phyloP scores from a whole-genome alignment of 768 basidiomycete genomes.

The Asterophora lycoperdoides region DNA sequence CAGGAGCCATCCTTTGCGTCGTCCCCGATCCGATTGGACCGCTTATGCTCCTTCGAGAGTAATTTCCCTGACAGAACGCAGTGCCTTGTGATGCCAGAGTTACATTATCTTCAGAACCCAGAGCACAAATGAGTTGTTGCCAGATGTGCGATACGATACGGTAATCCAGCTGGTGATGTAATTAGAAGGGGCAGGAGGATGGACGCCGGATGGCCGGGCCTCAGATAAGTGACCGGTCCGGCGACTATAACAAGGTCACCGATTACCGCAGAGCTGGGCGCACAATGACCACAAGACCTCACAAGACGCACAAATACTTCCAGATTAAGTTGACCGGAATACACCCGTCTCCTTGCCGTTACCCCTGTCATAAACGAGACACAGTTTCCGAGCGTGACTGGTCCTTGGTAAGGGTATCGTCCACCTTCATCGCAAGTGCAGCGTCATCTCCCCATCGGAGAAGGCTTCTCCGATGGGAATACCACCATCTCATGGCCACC shows the following conservation, averaged over 20 bases:
- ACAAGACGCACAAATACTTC: neutral
- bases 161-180: conserved; percentile 4
- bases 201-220: conserved; percentile 15
- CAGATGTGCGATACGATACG: conserved; percentile 8
- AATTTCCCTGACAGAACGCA: conserved; percentile 1
- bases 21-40: conserved; percentile 16
- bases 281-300: neutral
- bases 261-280: neutral
- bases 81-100: conserved; percentile 13
- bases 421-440: neutral
- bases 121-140: conserved; percentile 7
- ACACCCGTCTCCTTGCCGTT: neutral
- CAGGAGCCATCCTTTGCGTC: conserved; percentile 15
- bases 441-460: neutral
- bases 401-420: conserved; percentile 1
- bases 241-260: conserved; percentile 17
- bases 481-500: conserved; percentile 71
- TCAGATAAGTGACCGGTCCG: conserved; percentile 22
- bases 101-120: conserved; percentile 4
- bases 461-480: conserved; percentile 33
- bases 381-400: neutral
- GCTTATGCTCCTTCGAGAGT: conserved; percentile 10
- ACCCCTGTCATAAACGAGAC: conserved; percentile 14
- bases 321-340: neutral
- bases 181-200: conserved; percentile 9